Evolutionary conservation across 2,329 filamentous ascomycete genomes (phyloP).

Genomic region (Ophiostoma populinum): DNA sequence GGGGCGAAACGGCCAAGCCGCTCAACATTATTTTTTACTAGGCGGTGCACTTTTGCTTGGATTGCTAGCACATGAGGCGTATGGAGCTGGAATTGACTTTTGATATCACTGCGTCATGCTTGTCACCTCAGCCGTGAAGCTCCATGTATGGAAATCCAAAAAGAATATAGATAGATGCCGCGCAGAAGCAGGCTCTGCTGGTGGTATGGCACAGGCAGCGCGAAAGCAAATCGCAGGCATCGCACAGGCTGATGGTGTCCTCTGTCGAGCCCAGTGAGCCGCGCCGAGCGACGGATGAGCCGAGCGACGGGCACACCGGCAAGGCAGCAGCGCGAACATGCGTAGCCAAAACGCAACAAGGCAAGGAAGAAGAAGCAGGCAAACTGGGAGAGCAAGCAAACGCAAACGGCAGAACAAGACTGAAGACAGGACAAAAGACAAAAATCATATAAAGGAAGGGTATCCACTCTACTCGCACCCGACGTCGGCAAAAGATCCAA

Average conservation of each 20-base stretch:
- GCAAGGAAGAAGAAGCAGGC: neutral
- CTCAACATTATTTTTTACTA: conserved; percentile 11
- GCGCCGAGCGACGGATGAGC: too few species aligned
- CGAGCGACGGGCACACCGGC: too few species aligned
- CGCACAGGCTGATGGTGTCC: too few species aligned
- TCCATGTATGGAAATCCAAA: too few species aligned
- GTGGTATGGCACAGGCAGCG: too few species aligned
- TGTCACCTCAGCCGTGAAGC: too few species aligned
- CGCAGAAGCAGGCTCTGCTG: too few species aligned
- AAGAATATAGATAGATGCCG: too few species aligned
- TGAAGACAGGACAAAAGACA: conserved; percentile 1
- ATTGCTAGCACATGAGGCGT: neutral
- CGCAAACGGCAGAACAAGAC: neutral
- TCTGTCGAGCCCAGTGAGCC: too few species aligned
- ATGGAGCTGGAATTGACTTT: too few species aligned
- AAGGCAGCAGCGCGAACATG: conserved; percentile 6
- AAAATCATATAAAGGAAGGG: conserved; percentile 9
- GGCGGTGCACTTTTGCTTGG: neutral
- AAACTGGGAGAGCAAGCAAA: neutral
- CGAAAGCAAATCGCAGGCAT: too few species aligned
- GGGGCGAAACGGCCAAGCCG: conserved; percentile 35
- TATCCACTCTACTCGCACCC: conserved; percentile 12
- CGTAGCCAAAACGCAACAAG: conserved; percentile 5
- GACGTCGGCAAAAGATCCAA: neutral
- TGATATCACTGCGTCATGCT: too few species aligned